Base-by-base conservation (phyloP, 1,284 basidiomycete species). In the Cronartium quercuum region DNA sequence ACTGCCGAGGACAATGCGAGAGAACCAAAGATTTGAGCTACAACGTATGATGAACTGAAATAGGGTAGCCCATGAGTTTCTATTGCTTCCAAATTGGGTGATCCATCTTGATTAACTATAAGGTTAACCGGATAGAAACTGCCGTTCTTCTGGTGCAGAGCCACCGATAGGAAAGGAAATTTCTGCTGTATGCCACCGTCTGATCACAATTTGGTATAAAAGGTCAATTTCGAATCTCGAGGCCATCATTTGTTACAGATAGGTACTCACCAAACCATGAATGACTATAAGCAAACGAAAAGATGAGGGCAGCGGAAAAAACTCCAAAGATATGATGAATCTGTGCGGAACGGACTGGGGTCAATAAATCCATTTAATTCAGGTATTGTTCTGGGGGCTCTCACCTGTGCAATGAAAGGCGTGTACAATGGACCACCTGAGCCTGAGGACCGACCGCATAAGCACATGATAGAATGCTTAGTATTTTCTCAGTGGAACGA, bases 121-220 rank as follows among this genome's bases (percentile, higher is more conserved):
- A 40, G 18, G 35, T 68, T 15, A 44, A 57, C 38, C 7, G 66
- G 66, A 68, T 58, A 68, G 3, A 68, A 40, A 12, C 44, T 55
- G 5, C 44, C 66, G n/a, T 68, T 68, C 18, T 35, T 47, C 40
- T 58, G 66, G 18, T 57, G 60, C 21, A 68, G 66, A 13, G 66
- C 55, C 35, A 68, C 66, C 13, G 66, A 68, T 38, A 68, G 51
- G 51, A 68, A 68, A 18, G 66, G 66, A 57, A 68, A 68, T 35
- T 41, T 38, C 34, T 68, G 51, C 37, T 38, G 29, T 57, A 57
- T 1, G 7, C 66, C 66, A 13, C n/a, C 55, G 42, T 57, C 66
- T 68, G 29, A 29, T 29, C 12, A n/a, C 42, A 44, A 44, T n/a
- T 12, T 44, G 42, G 42, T 47, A 47, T 12, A 1, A 4, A 51